Evolutionary conservation across 345 rosid genomes (phyloP).

Genomic region (Lagerstroemia speciosa): DNA sequence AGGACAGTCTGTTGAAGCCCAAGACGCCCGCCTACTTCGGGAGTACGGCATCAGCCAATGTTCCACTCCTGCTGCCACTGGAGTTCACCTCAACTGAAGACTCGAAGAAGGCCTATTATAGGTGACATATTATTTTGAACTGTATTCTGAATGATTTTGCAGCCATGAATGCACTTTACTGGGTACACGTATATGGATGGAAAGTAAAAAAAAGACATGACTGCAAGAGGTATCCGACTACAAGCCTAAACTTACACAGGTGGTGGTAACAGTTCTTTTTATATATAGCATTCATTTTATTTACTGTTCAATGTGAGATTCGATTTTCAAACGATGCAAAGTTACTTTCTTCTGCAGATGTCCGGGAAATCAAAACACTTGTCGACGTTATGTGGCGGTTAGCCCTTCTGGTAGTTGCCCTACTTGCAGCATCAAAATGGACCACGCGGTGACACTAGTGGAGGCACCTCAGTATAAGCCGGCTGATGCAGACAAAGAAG

Average conservation of each 20-base stretch:
- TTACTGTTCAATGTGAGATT: too few species aligned
- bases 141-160: too few species aligned
- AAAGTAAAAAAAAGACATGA: too few species aligned
- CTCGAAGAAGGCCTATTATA: neutral
- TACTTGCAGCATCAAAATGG: neutral
- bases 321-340: neutral
- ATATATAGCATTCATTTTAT: too few species aligned
- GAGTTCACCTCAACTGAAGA: neutral
- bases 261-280: too few species aligned
- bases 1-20: conserved; percentile 4
- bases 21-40: neutral
- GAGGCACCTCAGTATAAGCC: neutral
- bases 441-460: neutral
- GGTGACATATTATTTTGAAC: neutral
- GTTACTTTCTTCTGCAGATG: neutral
- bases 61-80: neutral
- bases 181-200: too few species aligned
- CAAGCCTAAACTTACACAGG: too few species aligned
- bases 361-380: neutral
- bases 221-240: too few species aligned
- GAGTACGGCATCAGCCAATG: neutral
- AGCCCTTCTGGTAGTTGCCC: neutral
- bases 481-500: neutral
- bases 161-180: too few species aligned
- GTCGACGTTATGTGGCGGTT: neutral